Base-by-base conservation (phyloP, 164 flowering plant species). In the Vitis amurensis region DNA sequence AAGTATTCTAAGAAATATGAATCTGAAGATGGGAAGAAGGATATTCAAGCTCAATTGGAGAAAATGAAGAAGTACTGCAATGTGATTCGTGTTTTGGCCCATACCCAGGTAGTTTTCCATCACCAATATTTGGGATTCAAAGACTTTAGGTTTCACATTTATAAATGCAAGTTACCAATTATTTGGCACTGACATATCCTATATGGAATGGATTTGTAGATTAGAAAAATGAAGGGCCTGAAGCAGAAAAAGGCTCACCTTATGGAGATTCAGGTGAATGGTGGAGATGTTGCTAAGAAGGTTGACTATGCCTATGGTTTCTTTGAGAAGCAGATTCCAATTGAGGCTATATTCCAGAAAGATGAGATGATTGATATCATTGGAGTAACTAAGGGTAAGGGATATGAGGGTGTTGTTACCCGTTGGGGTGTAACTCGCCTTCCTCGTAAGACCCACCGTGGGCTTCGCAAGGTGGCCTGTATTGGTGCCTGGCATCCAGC, bases 401-500 rank as follows among this genome's bases (percentile, higher is more conserved):
- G 95, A 0, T 85, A 88, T 23, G 95, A 90, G 74, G 95, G 91
- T 71, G 94, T 90, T 27, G 91, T 88, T n/a, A 90, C 89, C 16
- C 80, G 94, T 27, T 89, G 91, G 93, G 93, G 91, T 71, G 93
- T 89, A 14, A 87, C 93, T 12, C 88, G 91, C 16, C 91, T 89
- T 7, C 93, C 93, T 3, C 90, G 89, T 37, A 89, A 87, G 76
- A 89, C 91, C 53, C 93, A 89, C 48, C 74, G 91, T 17, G 93
- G 93, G 15, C 80, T 89, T 16, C 84, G 90, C 4, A 89, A 89
- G 74, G 93, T 89, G 0, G 91, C 93, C 1, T 89, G 93, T 77
- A 86, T 89, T 69, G 93, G 93, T 66, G 93, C 93, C 15, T 89
- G 93, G 93, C 93, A 89, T 75, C 93, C 93, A 0, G 91, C 93